A percentile compares a stretch with the other conserved stretches of the same genome.
These are phyloP conservation scores for Juglanconis sp. DNA, from an alignment of 2,329 filamentous ascomycete genomes.

Conservation along the genomic window DNA sequence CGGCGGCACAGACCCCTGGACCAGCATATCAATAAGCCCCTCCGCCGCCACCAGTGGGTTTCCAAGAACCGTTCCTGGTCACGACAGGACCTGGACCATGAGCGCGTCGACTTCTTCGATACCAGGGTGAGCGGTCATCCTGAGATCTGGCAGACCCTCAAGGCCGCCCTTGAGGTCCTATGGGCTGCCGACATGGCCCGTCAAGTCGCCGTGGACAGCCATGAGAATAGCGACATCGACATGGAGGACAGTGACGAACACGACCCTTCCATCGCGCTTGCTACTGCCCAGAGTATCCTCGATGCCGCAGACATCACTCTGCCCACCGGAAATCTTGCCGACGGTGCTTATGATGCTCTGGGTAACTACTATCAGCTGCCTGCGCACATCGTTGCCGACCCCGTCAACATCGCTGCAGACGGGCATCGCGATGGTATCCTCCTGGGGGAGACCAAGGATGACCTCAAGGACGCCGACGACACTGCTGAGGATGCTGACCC, in stretches of 20 bases:
- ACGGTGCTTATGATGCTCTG: conserved; percentile 68
- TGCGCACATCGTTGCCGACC: conserved; percentile 66
- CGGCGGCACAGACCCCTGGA: conserved; percentile 43
- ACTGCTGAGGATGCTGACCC: conserved; percentile 26
- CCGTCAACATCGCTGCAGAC: conserved; percentile 48
- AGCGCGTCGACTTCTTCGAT: conserved; percentile 84
- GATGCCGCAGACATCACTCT: conserved; percentile 74
- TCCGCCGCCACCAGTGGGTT: conserved; percentile 64
- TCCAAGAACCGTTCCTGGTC: conserved; percentile 67
- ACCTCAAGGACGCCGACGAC: conserved; percentile 19
- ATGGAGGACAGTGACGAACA: conserved; percentile 26
- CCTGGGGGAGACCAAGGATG: conserved; percentile 9
- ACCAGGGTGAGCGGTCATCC: conserved; percentile 74
- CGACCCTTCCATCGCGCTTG: conserved; percentile 42
- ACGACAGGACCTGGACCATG: conserved; percentile 61
- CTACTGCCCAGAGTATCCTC: conserved; percentile 76
- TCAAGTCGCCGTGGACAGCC: conserved; percentile 1
- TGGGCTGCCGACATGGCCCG: conserved; percentile 48
- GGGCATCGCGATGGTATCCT: conserved; percentile 17
- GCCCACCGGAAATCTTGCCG: conserved; percentile 68
- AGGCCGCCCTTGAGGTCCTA: conserved; percentile 64
- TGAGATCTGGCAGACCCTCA: conserved; percentile 79
- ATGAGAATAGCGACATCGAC: neutral
- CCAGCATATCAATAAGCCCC: conserved; percentile 68
- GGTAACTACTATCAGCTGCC: conserved; percentile 70